Evolutionary conservation across 1,284 basidiomycete species (phyloP).

Genomic region (Irpex lacteus): DNA sequence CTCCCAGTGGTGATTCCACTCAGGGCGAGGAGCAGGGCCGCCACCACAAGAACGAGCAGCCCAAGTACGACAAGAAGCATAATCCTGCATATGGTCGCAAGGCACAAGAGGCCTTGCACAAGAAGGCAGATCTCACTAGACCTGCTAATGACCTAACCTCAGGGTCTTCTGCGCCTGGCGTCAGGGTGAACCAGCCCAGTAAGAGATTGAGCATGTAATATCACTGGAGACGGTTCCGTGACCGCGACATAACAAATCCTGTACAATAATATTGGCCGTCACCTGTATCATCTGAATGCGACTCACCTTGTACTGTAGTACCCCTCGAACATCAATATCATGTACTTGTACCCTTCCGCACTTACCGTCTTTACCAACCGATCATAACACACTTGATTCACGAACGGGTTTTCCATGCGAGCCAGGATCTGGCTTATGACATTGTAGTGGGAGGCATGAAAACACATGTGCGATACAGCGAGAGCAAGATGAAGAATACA

Average conservation of each 20-base stretch:
- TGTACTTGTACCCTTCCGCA: background rate
- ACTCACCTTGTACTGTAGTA: background rate
- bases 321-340: background rate
- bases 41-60: conserved; percentile 49
- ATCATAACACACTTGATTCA: background rate
- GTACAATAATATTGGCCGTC: background rate
- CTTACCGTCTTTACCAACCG: background rate
- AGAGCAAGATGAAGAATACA: conserved; percentile 13
- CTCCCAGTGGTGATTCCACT: conserved; percentile 37
- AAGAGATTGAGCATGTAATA: conserved; percentile 27
- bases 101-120: conserved; percentile 42
- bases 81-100: conserved; percentile 48
- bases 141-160: conserved; percentile 45
- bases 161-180: conserved; percentile 40
- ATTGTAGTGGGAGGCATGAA: conserved; percentile 12
- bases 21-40: conserved; percentile 37
- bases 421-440: background rate
- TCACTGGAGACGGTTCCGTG: too few species aligned
- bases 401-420: background rate
- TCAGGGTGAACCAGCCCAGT: conserved; percentile 60
- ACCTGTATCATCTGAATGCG: background rate
- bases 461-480: conserved; percentile 7
- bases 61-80: conserved; percentile 51
- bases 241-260: background rate
- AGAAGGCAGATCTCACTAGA: conserved; percentile 49